Evolutionary conservation across 2,329 filamentous ascomycete species (phyloP).

Genomic region (Davidsoniella virescens): DNA sequence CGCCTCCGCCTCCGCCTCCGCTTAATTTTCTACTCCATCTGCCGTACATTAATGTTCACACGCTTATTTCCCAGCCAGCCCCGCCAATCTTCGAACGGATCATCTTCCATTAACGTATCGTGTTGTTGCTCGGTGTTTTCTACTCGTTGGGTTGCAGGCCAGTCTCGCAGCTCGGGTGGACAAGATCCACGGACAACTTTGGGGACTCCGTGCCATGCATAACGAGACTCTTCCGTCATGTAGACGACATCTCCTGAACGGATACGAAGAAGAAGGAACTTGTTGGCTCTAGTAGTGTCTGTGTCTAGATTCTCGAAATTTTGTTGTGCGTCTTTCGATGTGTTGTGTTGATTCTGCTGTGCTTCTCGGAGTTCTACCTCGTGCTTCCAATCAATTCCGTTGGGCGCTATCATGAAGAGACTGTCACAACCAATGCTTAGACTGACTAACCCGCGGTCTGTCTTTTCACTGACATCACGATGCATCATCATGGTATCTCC

Average conservation of each 20-base stretch:
- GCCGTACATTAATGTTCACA: constrained; percentile 82
- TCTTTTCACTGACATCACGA: constrained; percentile 80
- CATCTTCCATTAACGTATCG: constrained; percentile 19
- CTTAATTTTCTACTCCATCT: constrained; percentile 47
- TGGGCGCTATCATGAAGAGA: constrained; percentile 68
- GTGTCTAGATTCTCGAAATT: constrained; percentile 13
- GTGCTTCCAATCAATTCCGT: constrained; percentile 21
- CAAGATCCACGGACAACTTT: constrained; percentile 70
- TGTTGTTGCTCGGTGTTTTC: not conserved
- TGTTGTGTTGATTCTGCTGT: too few relatives aligned
- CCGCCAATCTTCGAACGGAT: constrained; percentile 49
- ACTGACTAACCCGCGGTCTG: constrained; percentile 62
- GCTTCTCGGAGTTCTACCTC: constrained; percentile 13
- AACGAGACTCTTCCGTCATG: constrained; percentile 68
- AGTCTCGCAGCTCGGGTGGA: constrained; percentile 54
- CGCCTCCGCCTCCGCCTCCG: too few relatives aligned
- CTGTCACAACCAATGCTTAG: constrained; percentile 82
- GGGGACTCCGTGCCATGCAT: constrained; percentile 91
- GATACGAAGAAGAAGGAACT: constrained; percentile 47
- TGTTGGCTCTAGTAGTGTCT: constrained; percentile 20
- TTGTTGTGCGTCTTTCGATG: constrained; percentile 5
- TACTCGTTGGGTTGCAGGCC: constrained; percentile 41
- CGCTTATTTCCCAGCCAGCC: constrained; percentile 82
- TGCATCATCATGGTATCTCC: constrained; percentile 87
- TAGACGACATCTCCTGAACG: constrained; percentile 79